phyloP scores from a whole-genome alignment of 2,329 filamentous ascomycete species.

The Epichloe bromicola region DNA sequence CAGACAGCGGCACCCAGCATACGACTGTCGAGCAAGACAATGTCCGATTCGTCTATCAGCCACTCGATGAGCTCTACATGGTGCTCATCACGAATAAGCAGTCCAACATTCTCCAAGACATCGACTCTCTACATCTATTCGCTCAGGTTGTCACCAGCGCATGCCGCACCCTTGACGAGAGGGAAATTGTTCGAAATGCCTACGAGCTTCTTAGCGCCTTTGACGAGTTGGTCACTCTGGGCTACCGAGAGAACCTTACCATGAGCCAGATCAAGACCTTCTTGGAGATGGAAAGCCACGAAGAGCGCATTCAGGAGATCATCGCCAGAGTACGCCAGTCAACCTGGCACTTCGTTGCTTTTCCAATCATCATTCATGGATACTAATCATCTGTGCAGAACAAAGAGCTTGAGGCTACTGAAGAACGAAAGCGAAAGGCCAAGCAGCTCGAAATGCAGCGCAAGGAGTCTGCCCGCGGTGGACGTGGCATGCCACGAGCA shows the following conservation, averaged over 20 bases:
- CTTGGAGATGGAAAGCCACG: slow-evolving; percentile 97
- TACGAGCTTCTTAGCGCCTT: slow-evolving; percentile 95
- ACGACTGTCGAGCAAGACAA: slow-evolving; percentile 98
- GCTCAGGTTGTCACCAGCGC: slow-evolving; percentile 94
- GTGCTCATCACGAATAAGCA: slow-evolving; percentile 98
- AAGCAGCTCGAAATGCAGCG: slow-evolving; percentile 98
- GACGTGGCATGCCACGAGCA: slow-evolving; percentile 56
- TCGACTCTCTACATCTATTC: slow-evolving; percentile 95
- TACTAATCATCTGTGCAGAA: slow-evolving; percentile 45
- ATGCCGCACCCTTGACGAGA: slow-evolving; percentile 90
- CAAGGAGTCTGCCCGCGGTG: slow-evolving; percentile 79
- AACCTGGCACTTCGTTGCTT: not conserved
- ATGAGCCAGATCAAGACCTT: slow-evolving; percentile 98
- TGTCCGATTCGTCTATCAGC: slow-evolving; percentile 98
- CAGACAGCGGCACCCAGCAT: slow-evolving; percentile 90
- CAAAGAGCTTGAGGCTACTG: slow-evolving; percentile 95
- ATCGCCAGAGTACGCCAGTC: slow-evolving; percentile 60
- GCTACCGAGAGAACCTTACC: slow-evolving; percentile 91
- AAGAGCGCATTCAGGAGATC: slow-evolving; percentile 97
- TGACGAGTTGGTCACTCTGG: slow-evolving; percentile 89
- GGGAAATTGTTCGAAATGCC: slow-evolving; percentile 87
- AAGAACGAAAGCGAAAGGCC: slow-evolving; percentile 95
- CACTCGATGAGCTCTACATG: slow-evolving; percentile 98
- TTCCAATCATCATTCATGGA: not conserved
- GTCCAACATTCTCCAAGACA: slow-evolving; percentile 98